phyloP scores from a whole-genome alignment of 1,284 basidiomycete genomes.

The Cryptococcus deneoformans region DNA sequence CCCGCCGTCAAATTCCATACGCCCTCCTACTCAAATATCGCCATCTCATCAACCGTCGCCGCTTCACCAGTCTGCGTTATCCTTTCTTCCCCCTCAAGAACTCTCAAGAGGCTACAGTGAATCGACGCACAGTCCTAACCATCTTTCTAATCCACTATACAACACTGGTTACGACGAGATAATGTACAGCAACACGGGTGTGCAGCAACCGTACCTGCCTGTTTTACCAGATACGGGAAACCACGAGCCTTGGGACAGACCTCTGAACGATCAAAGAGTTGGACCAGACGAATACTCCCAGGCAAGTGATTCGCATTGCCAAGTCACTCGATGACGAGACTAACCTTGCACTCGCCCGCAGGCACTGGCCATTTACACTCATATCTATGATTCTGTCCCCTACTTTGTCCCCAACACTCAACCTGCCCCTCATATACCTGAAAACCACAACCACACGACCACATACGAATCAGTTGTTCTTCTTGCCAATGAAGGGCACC shows the following conservation, averaged over 20 bases:
- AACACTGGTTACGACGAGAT: too few relatives aligned
- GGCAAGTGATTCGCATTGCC: conserved; percentile 15
- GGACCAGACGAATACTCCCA: conserved; percentile 31
- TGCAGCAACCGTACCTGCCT: too few relatives aligned
- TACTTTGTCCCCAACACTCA: conserved; percentile 4
- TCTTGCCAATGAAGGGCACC: conserved; percentile 24
- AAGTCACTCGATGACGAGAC: neutral
- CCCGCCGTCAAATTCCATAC: neutral
- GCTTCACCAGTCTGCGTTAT: neutral
- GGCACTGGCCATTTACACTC: conserved; percentile 9
- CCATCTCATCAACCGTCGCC: neutral
- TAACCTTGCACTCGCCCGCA: neutral
- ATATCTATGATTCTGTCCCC: conserved; percentile 11
- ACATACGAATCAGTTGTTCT: conserved; percentile 26
- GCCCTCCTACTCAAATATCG: neutral
- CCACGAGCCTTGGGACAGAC: too few relatives aligned
- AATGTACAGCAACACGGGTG: too few relatives aligned
- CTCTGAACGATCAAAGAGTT: neutral
- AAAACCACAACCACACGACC: conserved; percentile 4
- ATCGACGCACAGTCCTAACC: too few relatives aligned
- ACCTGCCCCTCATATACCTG: neutral
- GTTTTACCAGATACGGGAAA: too few relatives aligned
- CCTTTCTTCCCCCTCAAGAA: too few relatives aligned
- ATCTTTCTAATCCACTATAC: too few relatives aligned
- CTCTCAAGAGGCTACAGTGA: too few relatives aligned